These are phyloP conservation scores for Termitomyces sp. DNA, from an alignment of 768 basidiomycete genomes.

Conservation along the genomic window DNA sequence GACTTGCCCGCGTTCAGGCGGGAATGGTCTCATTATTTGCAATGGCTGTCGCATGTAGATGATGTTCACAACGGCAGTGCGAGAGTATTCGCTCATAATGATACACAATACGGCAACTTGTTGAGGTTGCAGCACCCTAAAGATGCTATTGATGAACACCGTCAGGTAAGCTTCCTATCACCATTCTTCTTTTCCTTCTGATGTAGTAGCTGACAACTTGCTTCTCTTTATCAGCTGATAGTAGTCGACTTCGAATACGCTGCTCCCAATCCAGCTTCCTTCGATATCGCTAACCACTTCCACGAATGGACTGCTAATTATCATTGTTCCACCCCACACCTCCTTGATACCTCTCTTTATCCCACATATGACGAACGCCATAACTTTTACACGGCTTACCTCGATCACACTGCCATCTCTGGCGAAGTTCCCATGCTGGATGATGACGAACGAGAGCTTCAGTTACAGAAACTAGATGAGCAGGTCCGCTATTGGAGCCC, in stretches of 20 bases:
- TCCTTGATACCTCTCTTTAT: constrained; percentile 61
- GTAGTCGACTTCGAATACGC: constrained; percentile 99
- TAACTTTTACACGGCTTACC: constrained; percentile 86
- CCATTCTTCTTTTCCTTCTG: not conserved
- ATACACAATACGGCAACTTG: constrained; percentile 94
- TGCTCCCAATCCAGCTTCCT: constrained; percentile 85
- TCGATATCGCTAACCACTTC: constrained; percentile 96
- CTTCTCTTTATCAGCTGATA: constrained; percentile 56
- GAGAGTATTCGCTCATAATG: constrained; percentile 88
- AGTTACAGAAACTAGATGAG: constrained; percentile 59
- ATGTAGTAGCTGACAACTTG: not conserved
- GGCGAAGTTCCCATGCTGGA: constrained; percentile 26
- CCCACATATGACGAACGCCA: constrained; percentile 69
- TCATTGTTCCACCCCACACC: constrained; percentile 63
- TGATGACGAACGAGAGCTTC: constrained; percentile 34
- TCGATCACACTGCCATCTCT: constrained; percentile 44
- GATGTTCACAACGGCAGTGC: constrained; percentile 53
- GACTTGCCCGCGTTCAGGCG: constrained; percentile 60
- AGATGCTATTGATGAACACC: constrained; percentile 65
- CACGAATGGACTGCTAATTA: constrained; percentile 97
- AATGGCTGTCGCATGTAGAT: constrained; percentile 65
- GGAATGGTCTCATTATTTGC: constrained; percentile 66
- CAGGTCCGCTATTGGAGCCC: constrained; percentile 90
- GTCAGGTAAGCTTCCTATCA: constrained; percentile 50
- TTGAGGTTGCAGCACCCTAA: constrained; percentile 60